phyloP scores from a whole-genome alignment of 2,329 filamentous ascomycete species.

The Neoarthrinium moseri region DNA sequence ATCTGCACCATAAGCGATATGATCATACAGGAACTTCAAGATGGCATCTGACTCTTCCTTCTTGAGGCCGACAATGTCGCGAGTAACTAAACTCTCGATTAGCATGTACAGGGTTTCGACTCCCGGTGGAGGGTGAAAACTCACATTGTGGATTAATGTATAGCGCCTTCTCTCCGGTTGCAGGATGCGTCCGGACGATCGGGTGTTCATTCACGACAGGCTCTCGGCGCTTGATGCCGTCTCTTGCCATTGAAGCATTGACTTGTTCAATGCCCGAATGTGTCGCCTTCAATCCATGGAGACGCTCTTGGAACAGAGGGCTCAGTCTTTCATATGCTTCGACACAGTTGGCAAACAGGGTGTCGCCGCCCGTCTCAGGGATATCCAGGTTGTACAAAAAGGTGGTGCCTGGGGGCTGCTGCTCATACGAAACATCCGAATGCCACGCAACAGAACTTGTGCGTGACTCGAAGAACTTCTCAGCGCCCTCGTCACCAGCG shows the following conservation, averaged over 20 bases:
- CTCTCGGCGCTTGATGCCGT: slow-evolving; percentile 72
- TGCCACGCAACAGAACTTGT: slow-evolving; percentile 88
- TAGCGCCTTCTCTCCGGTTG: slow-evolving; percentile 79
- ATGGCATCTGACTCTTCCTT: slow-evolving; percentile 81
- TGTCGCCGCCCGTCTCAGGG: slow-evolving; percentile 79
- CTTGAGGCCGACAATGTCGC: slow-evolving; percentile 78
- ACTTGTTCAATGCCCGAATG: slow-evolving; percentile 85
- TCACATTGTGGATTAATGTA: slow-evolving; percentile 82
- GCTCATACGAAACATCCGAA: slow-evolving; percentile 83
- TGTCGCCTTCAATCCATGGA: slow-evolving; percentile 77
- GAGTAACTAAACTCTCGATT: slow-evolving; percentile 57
- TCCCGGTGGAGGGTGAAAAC: slow-evolving; percentile 23
- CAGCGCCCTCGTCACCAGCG: slow-evolving; percentile 59
- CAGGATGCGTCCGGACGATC: slow-evolving; percentile 76
- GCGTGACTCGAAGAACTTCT: slow-evolving; percentile 61
- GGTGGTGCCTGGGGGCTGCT: slow-evolving; percentile 85
- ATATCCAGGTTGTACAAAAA: slow-evolving; percentile 87
- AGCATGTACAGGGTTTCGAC: slow-evolving; percentile 5
- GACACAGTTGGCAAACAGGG: slow-evolving; percentile 75
- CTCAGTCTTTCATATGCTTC: slow-evolving; percentile 81
- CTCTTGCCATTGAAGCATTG: slow-evolving; percentile 62
- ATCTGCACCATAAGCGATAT: slow-evolving; percentile 70
- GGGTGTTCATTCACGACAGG: slow-evolving; percentile 75
- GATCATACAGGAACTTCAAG: slow-evolving; percentile 75
- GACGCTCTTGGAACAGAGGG: slow-evolving; percentile 72